Evolutionary conservation across 495 filamentous ascomycete genomes (phyloP), one percentile per base, ranked within the genome.

Genomic region (Astrocystis sublimbata): DNA sequence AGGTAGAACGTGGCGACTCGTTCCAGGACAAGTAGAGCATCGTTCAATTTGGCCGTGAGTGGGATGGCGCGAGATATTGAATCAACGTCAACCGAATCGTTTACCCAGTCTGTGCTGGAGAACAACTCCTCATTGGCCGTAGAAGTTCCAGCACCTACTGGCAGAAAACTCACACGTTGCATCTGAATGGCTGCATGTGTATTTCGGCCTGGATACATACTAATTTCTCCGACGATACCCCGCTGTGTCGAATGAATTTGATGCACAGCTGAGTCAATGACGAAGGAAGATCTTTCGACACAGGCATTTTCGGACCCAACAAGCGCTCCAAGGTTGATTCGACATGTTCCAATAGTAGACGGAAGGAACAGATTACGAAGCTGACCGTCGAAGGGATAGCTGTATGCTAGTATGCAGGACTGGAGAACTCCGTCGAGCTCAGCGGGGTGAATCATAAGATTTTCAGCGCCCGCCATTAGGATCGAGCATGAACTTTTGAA

Each of bases 391-490:
- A 64, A 61, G 33, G 74, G 74, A 51, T 63, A 75, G 23, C 64
- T 72, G 58, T 72, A 77, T 0, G 79, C 78, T 0, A 76, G 50
- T 57, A 81, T 70, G n/a, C 76, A 67, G 1, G 75, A 68, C 42
- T 81, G 79, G 15, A 83, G 67, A 1, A 74, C 76, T 6, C 59
- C 66, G 65, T 83, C 80, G 2, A 83, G 56, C 15, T 68, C 64
- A 1, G 69, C 71, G 1, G 80, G 80, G 45, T 80, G 79, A 15
- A 80, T 63, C 61, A 65, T 15, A 12, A 62, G 21, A 7, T 24
- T 19, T 13, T 53, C 33, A 36, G 15, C 3, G 21, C 17, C 31
- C 28, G 4, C 54, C 35, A 23, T 1, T 10, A 12, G 23, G 2
- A 57, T 26, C 21, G 45, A 19, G 52, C 47, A 60, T 58, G 52